Evolutionary conservation across 768 basidiomycete genomes (phyloP), one percentile per base, ranked within the genome.

Genomic region (Tephrocybe sp.): DNA sequence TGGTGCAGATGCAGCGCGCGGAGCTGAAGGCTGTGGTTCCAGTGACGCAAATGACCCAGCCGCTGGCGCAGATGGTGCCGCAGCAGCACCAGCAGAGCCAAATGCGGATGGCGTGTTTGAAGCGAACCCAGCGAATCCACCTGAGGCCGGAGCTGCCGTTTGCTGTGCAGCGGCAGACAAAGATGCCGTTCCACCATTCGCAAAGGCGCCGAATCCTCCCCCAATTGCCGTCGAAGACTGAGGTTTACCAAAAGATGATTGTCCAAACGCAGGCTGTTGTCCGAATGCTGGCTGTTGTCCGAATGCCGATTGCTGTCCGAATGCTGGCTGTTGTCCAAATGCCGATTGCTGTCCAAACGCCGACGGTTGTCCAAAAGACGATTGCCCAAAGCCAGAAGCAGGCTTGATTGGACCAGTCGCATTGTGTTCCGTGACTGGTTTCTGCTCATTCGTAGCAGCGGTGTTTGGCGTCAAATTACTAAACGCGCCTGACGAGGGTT

Each of bases 401-500:
- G 52, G 61, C 34, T 48, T 39, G 3, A 22, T 47, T n/a, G n/a
- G n/a, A n/a, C n/a, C n/a, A n/a, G n/a, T n/a, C 17, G 11, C 26
- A 20, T 26, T 16, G 56, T 17, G 46, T 31, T 45, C 45, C 8
- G 43, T 54, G 19, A 42, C 34, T 4, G 45, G 23, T 22, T 51
- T 33, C 30, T 53, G 38, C 19, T 45, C 53, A 17, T 35, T 46
- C 30, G 53, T 30, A n/a, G 44, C 35, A 26, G 51, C 17, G 9
- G 34, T 10, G 19, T 42, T 42, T 32, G 55, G n/a, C 31, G 50
- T 14, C 36, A 52, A 49, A 51, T 55, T 70, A 32, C 72, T 73
- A 59, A 81, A 79, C 0, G 76, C 78, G 12, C 75, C 76, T 39
- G 64, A 49, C 3, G 74, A 69, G 30, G 74, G 74, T 45, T 73